Base-by-base conservation (phyloP, 148 eudicot species). In the Fallopia convolvulus region DNA sequence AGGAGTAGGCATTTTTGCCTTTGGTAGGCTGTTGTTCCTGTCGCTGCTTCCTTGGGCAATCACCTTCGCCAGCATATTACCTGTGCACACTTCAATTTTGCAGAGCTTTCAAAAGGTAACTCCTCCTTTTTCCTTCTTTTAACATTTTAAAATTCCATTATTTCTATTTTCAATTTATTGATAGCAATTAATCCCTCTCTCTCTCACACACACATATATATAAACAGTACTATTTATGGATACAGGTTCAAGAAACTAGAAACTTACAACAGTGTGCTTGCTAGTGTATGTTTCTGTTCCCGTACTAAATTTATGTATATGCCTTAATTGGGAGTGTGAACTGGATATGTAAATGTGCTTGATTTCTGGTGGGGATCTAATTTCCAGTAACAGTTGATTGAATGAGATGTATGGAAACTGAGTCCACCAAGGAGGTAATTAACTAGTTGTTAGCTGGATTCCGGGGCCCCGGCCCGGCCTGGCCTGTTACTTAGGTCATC, bases 1-100 rank as follows among this genome's bases (percentile, higher is more conserved):
- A 61, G 68, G 3, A 61, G 8, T 12, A 61, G 68, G 68, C 68
- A 61, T 26, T 61, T 61, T 61, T 61, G 68, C 36, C 68, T 61
- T 61, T 26, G 68, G 36, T 61, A 26, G 68, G 33, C 68, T 23
- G 68, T 61, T 23, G 68, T 23, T 61, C 14, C 33, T 61, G 68
- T 61, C 68, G 33, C 15, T 61, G 68, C 68, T 23, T 61, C 36
- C 36, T 61, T 61, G 32, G 68, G 68, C 68, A 23, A 61, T 12
- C 32, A 56, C 30, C 30, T 20, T 20, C 63, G 8, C 63, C 63
- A 56, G 18, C 60, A 55, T 23, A 55, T 55, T 26, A 55, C 21
- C 60, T 55, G 32, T 12, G 3, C 65, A n/a, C 63, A 20, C 33
- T 21, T 3, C 32, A 61, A 61, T 8, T 21, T 23, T 26, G 32